Evolutionary conservation across 768 basidiomycete species (phyloP).

Genomic region (Phlebiopsis flavidoalba): DNA sequence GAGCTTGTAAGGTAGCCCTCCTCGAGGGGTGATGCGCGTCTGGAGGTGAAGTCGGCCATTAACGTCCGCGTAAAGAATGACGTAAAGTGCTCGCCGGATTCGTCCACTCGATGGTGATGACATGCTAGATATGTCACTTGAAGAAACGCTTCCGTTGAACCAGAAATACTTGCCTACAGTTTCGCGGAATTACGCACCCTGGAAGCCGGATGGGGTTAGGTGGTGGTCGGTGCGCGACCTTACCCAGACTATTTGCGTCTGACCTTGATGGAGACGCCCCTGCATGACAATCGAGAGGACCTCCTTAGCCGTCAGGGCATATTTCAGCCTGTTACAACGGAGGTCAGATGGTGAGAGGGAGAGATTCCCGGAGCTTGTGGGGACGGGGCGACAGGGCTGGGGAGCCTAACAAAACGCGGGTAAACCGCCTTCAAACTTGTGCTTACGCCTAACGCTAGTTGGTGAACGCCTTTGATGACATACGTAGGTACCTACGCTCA

Average conservation of each 20-base stretch:
- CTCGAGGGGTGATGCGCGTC: constrained; percentile 96
- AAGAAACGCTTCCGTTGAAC: neutral
- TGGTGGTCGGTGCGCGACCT: constrained; percentile 97
- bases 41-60: constrained; percentile 99
- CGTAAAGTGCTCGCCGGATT: constrained; percentile 99
- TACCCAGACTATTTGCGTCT: too few relatives aligned
- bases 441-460: neutral
- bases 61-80: constrained; percentile 95
- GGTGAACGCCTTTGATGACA: constrained; percentile 27
- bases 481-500: constrained; percentile 92
- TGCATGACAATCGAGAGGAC: constrained; percentile 93
- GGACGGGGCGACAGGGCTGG: constrained; percentile 96
- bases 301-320: constrained; percentile 95
- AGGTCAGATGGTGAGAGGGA: constrained; percentile 96
- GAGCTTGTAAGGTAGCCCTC: constrained; percentile 97
- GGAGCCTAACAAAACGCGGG: constrained; percentile 67
- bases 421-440: constrained; percentile 1
- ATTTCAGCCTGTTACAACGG: constrained; percentile 98
- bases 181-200: constrained; percentile 58
- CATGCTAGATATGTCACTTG: constrained; percentile 64
- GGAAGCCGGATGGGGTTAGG: constrained; percentile 96
- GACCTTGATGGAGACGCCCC: constrained; percentile 96
- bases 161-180: neutral
- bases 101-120: constrained; percentile 95
- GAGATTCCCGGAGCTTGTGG: constrained; percentile 97